phyloP scores from a whole-genome alignment of 2,329 filamentous ascomycete species.

The Elsinoe necatrix region DNA sequence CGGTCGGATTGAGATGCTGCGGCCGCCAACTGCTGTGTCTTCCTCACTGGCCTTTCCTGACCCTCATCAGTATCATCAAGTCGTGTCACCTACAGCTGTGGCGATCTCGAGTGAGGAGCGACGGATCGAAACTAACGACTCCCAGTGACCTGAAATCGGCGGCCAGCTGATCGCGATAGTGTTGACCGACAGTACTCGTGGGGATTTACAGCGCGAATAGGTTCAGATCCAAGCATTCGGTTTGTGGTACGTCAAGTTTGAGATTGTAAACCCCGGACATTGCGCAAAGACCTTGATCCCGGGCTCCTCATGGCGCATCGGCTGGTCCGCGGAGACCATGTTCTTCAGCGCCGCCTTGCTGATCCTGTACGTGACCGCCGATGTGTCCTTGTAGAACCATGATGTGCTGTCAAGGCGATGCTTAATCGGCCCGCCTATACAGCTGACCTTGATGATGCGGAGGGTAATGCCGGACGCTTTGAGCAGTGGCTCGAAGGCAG shows the following conservation, averaged over 20 bases:
- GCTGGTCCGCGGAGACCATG: constrained; percentile 30
- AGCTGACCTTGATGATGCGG: constrained; percentile 32
- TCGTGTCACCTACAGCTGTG: no score
- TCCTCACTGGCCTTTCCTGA: not conserved
- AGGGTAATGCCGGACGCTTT: constrained; percentile 19
- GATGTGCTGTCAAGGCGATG: constrained; percentile 24
- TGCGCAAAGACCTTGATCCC: constrained; percentile 34
- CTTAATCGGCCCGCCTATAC: constrained; percentile 29
- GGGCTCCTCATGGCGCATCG: constrained; percentile 21
- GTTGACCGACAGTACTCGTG: not conserved
- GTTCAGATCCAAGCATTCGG: no score
- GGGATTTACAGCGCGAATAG: not conserved
- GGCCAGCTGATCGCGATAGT: no score
- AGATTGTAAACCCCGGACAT: constrained; percentile 33
- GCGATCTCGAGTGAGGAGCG: no score
- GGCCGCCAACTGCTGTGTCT: not conserved
- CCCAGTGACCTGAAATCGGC: no score
- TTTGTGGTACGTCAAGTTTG: constrained; percentile 29
- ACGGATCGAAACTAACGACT: no score
- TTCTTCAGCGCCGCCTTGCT: constrained; percentile 36
- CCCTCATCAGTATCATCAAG: no score
- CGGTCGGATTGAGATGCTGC: not conserved
- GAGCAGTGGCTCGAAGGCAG: constrained; percentile 25
- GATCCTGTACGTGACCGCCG: constrained; percentile 27
- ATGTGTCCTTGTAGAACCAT: constrained; percentile 25